Base-by-base conservation (phyloP, 2,329 filamentous ascomycete species). In the Ophiostoma ulmi region DNA sequence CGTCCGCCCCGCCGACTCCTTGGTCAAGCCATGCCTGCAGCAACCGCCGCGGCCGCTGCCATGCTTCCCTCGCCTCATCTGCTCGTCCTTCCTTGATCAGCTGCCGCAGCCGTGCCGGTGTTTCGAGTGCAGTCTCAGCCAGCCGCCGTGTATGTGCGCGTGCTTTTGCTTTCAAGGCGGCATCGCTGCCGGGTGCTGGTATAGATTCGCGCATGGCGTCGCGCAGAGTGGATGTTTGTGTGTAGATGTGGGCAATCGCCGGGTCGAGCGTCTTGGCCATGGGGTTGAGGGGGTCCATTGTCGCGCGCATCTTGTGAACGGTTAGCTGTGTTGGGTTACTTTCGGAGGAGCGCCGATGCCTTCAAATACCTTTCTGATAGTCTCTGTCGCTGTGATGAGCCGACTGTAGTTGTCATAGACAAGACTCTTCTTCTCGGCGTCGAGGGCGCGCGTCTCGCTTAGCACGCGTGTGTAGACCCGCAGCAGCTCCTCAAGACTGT, bases 391-490 rank as follows among this genome's bases (percentile, higher is more conserved):
- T n/a, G 90, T 88, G 75, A 99, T 97, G 75, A 99, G 82, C 81
- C 98, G 98, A 75, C 91, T 95, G 80, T 98, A 99, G 78, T 99
- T 99, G 79, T 99, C 94, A 79, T 99, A 99, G 5, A 99, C 95
- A 73, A 99, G 82, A 1, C 94, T 94, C 81, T 99, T 99, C 80
- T 95, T 91, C 84, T 99, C 95, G 35, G 94, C 94, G 77, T 98
- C 95, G 22, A 99, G 84, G 1, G 92, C 94, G 52, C 93, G 83
- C 67, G 97, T 94, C 81, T 98, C 94, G 74, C 88, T 86, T 75
- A 94, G 80, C 11, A 94, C 83, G 31, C 87, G 85, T 66, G 90
- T 88, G 78, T 95, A 93, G 1, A 90, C 83, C 69, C 84, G 84
- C 76, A 95, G 78, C 69, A 95, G 81, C 70, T 90, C 90, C 76